Evolutionary conservation across 2,329 filamentous ascomycete species (phyloP).

Genomic region (Setomelanomma holmii): DNA sequence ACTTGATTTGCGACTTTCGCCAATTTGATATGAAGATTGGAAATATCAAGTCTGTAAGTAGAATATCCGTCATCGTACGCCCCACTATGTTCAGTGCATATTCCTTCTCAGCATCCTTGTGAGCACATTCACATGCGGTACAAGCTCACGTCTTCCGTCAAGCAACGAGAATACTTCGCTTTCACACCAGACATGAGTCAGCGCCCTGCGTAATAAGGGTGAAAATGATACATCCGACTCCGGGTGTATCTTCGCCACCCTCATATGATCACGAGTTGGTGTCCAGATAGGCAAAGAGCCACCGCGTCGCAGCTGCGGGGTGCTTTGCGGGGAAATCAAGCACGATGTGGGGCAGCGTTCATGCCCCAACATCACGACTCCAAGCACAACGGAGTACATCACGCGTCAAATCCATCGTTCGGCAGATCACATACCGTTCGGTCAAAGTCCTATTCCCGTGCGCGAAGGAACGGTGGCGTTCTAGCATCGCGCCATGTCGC

Average conservation of each 20-base stretch:
- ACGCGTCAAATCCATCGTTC: conserved; percentile 18
- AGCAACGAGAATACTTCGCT: too few species aligned
- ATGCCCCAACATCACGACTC: conserved; percentile 1
- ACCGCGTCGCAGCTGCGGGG: conserved; percentile 24
- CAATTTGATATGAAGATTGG: background rate
- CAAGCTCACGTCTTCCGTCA: background rate
- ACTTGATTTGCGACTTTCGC: background rate
- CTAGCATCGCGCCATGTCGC: conserved; percentile 8
- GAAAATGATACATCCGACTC: background rate
- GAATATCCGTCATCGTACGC: background rate
- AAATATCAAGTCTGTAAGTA: background rate
- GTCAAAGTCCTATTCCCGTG: background rate
- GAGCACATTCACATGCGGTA: background rate
- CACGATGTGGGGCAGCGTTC: conserved; percentile 29
- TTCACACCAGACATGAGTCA: too few species aligned
- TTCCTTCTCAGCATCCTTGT: background rate
- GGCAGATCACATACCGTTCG: conserved; percentile 16
- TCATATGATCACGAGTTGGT: background rate
- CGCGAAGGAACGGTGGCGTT: conserved; percentile 9
- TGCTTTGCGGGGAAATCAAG: conserved; percentile 23
- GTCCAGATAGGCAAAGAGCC: conserved; percentile 8
- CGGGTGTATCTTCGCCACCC: background rate
- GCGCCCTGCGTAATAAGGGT: background rate
- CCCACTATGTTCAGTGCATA: background rate
- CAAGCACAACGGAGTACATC: conserved; percentile 9